Percentiles rank a stretch among this genome's conserved stretches.
These are phyloP conservation scores for Boechera divaricarpa DNA, from an alignment of 345 rosid genomes.

Conservation along the genomic window DNA sequence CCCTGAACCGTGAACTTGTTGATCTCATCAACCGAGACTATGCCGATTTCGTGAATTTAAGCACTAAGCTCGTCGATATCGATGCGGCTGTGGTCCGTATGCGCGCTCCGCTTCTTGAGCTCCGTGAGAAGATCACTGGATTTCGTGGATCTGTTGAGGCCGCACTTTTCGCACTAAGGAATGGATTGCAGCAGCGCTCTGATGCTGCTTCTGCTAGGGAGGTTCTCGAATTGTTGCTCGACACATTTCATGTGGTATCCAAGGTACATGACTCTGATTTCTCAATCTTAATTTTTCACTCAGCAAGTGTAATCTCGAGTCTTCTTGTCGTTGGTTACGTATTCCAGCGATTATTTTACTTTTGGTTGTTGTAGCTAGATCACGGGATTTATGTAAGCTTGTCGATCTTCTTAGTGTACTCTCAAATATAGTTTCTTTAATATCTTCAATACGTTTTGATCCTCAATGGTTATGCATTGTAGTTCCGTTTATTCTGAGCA, in stretches of 20 bases:
- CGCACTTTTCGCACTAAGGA: slow-evolving; percentile 69
- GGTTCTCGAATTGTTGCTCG: slow-evolving; percentile 80
- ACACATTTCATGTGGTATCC: slow-evolving; percentile 94
- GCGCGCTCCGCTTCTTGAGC: slow-evolving; percentile 94
- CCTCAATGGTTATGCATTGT: slow-evolving; percentile 14
- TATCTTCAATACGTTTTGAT: neutral
- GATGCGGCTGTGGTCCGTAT: slow-evolving; percentile 92
- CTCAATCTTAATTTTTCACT: neutral
- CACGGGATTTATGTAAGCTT: slow-evolving; percentile 6
- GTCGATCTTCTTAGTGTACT: slow-evolving; percentile 8
- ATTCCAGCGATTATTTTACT: neutral
- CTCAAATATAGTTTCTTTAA: slow-evolving; percentile 2
- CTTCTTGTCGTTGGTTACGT: slow-evolving; percentile 6
- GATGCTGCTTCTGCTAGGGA: slow-evolving; percentile 94
- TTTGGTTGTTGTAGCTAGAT: slow-evolving; percentile 14
- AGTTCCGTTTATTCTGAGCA: slow-evolving; percentile 1
- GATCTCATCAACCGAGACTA: slow-evolving; percentile 99
- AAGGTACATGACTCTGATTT: slow-evolving; percentile 57
- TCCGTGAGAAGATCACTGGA: slow-evolving; percentile 83
- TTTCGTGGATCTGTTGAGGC: slow-evolving; percentile 76
- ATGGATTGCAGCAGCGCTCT: slow-evolving; percentile 88
- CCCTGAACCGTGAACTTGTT: slow-evolving; percentile 92
- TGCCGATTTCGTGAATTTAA: slow-evolving; percentile 90
- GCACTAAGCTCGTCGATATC: slow-evolving; percentile 95
- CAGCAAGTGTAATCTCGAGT: neutral